Base-by-base conservation (phyloP, 495 filamentous ascomycete species). In the Poronia punctata region DNA sequence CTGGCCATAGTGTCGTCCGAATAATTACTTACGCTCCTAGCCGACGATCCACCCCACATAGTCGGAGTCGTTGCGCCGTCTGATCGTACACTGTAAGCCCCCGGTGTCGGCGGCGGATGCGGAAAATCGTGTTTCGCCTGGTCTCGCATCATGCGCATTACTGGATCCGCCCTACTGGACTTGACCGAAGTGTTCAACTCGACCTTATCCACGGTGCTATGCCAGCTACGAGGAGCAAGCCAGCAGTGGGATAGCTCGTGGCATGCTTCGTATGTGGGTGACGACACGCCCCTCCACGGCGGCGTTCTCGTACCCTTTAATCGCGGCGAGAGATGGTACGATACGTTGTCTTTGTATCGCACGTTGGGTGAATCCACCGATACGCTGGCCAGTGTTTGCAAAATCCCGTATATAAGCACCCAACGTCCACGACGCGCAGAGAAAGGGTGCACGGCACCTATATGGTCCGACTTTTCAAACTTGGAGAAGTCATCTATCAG, bases 391-490 rank as follows among this genome's bases (percentile, higher is more conserved):
- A 86, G 68, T 0, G 76, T 78, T 56, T 88, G 84, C 14, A 88
- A 61, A 10, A 82, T 65, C 22, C 78, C 75, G 54, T 88, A 88
- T 25, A 88, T 71, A 9, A 88, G 60, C 3, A 85, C 63, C 84
- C 84, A 88, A 35, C 84, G 76, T 24, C 79, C 79, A 21, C 75
- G 73, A 2, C 80, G 76, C 17, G 79, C 79, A 11, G 66, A 69
- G 32, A 64, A 71, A 3, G 76, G 79, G 40, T 79, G 68, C 17
- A 76, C 54, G 23, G 64, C 61, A 18, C 60, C 56, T 8, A 72
- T 48, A 17, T 52, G 54, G 44, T 81, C 74, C 0, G 59, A 46
- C 49, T 82, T 82, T 40, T 86, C 82, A 49, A 81, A 82, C 38
- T 69, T 71, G 37, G 70, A 63, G 49, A 82, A 83, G 20, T 67